Conservation (phyloP, 192 early-diverging fungal species). For the Mycoemilia scoparia region DNA sequence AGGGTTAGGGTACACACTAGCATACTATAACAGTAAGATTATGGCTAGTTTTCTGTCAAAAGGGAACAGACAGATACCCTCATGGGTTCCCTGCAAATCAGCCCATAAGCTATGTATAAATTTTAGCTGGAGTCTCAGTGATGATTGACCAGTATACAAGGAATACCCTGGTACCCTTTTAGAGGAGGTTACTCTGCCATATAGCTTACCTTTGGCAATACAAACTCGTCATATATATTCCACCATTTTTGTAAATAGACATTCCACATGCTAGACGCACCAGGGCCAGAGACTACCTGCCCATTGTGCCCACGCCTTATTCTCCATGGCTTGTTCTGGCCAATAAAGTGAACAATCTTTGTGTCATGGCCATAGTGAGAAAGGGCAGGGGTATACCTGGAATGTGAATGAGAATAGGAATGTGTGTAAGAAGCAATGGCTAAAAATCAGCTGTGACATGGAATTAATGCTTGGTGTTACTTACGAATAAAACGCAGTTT, state of each 20-base stretch:
- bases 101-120: no score
- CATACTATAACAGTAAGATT: not conserved
- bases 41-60: no score
- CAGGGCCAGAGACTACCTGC: constrained; percentile 16
- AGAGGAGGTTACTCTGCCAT: no score
- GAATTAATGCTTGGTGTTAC: no score
- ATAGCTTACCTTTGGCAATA: constrained; percentile 23
- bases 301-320: constrained; percentile 48
- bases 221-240: constrained; percentile 42
- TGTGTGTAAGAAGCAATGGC: not conserved
- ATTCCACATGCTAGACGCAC: constrained; percentile 24
- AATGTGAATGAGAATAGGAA: no score
- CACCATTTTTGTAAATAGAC: constrained; percentile 53
- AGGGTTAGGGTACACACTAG: not conserved
- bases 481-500: constrained; percentile 24
- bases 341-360: constrained; percentile 80
- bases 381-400: constrained; percentile 61
- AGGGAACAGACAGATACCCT: no score
- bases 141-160: constrained; percentile 5
- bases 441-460: not conserved
- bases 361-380: constrained; percentile 51
- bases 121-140: no score
- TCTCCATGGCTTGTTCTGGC: constrained; percentile 75
- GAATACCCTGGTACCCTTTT: constrained; percentile 17
- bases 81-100: no score